Evolutionary conservation across 2,329 filamentous ascomycete genomes (phyloP), one percentile per base, ranked within the genome.

Genomic region (Sarocladium brachiariae): DNA sequence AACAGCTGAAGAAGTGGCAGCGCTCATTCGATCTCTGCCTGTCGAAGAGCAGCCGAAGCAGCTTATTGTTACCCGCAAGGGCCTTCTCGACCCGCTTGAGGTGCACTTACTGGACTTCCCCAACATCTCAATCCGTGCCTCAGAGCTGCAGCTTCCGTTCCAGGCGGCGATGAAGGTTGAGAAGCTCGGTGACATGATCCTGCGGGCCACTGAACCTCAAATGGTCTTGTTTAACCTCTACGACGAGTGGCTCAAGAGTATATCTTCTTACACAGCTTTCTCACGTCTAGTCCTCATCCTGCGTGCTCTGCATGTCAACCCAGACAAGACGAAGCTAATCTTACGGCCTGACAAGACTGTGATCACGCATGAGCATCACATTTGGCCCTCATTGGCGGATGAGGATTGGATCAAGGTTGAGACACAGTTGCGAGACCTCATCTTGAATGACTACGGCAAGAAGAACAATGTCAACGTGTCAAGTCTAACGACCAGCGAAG

Each of bases 341-440:
- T 74, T 99, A 37, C 84, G 93, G 48, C 93, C 95, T 1, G 93
- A 99, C 73, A 97, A 96, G 83, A 96, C 86, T 1, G 90, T 99
- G 56, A 95, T 99, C 61, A 99, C 93, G 0, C 90, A 97, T 60
- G 91, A 97, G 63, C 93, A 99, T 71, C 93, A 99, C 67, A 99
- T 99, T 65, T 99, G 93, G 93, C 93, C 93, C 1, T 86, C 89
- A 0, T 73, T 99, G 51, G 85, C 88, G 0, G 93, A 99, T 57
- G 93, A 99, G 60, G 91, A 96, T 56, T 99, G 93, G 93, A 93
- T 99, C 70, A 96, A 96, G 80, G 89, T 99, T n/a, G 93, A 99
- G 76, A 90, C 90, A 41, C 89, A 95, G 64, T 75, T 99, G 37
- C 86, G 93, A 66, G 93, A 99, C 74, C 74, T 99, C 57, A 99